Base-by-base conservation (phyloP, 768 basidiomycete genomes). In the Panaeolus papilionaceus region DNA sequence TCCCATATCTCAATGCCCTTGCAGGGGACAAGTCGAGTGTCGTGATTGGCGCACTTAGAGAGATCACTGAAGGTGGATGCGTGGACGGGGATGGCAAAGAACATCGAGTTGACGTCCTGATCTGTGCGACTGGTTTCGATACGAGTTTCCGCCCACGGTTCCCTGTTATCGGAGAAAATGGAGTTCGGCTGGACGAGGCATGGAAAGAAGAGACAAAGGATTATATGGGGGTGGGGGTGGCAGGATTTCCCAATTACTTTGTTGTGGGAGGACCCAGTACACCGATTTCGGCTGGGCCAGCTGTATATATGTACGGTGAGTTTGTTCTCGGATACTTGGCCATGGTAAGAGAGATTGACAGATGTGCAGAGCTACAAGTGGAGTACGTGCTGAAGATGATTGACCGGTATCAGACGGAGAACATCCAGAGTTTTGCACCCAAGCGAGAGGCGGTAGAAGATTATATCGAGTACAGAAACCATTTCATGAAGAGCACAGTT, bases 61-160 rank as follows among this genome's bases (percentile, higher is more conserved):
- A 72, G 37, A 72, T 80, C 66, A 79, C 75, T 4, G 71, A 75
- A 20, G 68, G 66, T 7, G 80, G 80, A 12, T 73, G 72, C 64
- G 38, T 79, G 14, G 71, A 71, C 40, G 70, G 63, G 0, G 72
- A 80, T 51, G 79, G 78, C 10, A 66, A 58, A 37, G 73, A 81
- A 37, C 73, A 72, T 16, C 67, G 72, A n/a, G 78, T 80, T 47
- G 83, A 84, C 63, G 75, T 79, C 1, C 70, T 84, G 8, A 81
- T 84, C 20, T 77, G 79, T 45, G 80, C 79, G 4, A 83, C 81
- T 10, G 82, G 82, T 5, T 82, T 74, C 66, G 66, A 80, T 67
- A 79, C 78, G 3, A 74, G 75, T 1, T 80, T 74, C 67, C 71
- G 69, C 63, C 79, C 80, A 12, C 73, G 74, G 7, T 82, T 82